Base-by-base conservation (phyloP, 495 filamentous ascomycete genomes). In the Platismatia glauca region DNA sequence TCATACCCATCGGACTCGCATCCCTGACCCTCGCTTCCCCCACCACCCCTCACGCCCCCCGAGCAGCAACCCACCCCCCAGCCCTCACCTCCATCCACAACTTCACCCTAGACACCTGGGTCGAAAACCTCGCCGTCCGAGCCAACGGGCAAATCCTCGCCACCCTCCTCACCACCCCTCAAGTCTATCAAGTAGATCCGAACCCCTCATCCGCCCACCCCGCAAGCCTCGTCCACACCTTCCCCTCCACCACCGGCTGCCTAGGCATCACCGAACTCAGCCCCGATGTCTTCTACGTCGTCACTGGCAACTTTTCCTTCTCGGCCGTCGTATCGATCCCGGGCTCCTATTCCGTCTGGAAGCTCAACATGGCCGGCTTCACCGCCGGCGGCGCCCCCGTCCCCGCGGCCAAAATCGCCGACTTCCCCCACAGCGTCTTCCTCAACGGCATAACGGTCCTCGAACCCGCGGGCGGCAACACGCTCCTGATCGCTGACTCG, bases 91-190 rank as follows among this genome's bases (percentile, higher is more conserved):
- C n/a, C 0, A 48, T 48, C 22, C 22, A 70, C 29, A 68, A 74
- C 48, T 76, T 77, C 52, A 68, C 74, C 41, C 39, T 68, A 16
- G 68, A 64, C 58, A 71, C 68, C 37, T 78, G 73, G 60, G 58
- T 78, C 58, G 78, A 80, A 55, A 80, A 81, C 61, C 63, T 81
- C 20, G 77, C 78, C 15, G 73, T 79, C n/a, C 75, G 78, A 15
- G 64, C 75, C 35, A 75, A 78, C 59, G 76, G 77, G 18, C 70
- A 73, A 48, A 67, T 81, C 66, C 73, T 81, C 6, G 75, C 75
- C 18, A 76, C 76, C 29, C 71, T 75, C 64, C 71, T 76, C 67
- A 76, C 70, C 68, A 63, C 33, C 15, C 62, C 66, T 61, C 60
- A 50, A 52, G 22, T 67, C 5, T 68, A 60, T 35, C 57, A 65